Evolutionary conservation across 2,329 filamentous ascomycete species (phyloP).

Genomic region (Myriosclerotinia curreyana): DNA sequence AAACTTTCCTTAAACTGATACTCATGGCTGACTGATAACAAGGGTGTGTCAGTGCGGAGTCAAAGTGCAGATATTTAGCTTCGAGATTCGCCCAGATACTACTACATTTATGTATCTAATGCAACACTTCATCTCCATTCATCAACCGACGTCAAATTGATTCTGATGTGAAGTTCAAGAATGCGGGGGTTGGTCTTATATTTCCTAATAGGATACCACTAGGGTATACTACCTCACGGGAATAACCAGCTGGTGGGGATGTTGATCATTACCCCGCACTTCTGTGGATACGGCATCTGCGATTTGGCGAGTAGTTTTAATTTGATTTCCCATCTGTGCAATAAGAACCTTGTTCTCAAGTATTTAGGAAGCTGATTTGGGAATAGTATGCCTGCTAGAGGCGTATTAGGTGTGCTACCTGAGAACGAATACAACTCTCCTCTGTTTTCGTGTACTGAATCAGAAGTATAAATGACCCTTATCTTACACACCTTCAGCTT

Average conservation of each 20-base stretch:
- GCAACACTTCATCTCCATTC: not conserved
- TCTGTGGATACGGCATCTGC: not conserved
- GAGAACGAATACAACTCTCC: not conserved
- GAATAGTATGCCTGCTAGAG: not conserved
- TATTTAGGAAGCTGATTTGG: not conserved
- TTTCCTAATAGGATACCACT: not conserved
- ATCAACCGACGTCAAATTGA: not conserved
- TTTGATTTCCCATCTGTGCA: not conserved
- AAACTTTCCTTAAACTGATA: not conserved
- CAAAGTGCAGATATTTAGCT: not conserved
- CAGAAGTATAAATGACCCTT: not conserved
- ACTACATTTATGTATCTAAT: not conserved
- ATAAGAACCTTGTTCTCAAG: not conserved
- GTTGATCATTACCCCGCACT: not conserved
- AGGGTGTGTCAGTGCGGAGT: not conserved
- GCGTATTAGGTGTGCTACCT: not conserved
- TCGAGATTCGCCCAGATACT: not conserved
- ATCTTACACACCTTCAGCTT: not conserved
- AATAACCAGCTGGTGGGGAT: too few relatives aligned
- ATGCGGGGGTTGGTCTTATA: not conserved
- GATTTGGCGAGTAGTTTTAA: too few relatives aligned
- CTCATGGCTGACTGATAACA: not conserved
- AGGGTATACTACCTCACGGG: too few relatives aligned
- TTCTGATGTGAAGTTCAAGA: not conserved
- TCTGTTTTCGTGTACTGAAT: not conserved